Evolutionary conservation across 345 rosid species (phyloP).

Genomic region (Murraya paniculata): DNA sequence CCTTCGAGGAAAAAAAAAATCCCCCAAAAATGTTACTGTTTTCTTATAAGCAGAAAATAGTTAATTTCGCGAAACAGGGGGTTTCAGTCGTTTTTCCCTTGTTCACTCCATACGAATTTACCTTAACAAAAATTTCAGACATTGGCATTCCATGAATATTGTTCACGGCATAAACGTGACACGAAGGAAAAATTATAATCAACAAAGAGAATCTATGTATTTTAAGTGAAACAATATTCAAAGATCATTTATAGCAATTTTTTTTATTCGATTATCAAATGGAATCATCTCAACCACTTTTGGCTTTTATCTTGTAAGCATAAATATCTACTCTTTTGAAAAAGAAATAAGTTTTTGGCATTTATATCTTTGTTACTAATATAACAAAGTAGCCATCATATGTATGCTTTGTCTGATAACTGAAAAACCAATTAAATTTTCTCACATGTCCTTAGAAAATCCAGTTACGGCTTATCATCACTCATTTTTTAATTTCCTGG

Average conservation of each 20-base stretch:
- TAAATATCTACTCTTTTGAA: not conserved
- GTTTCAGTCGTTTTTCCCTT: too few relatives aligned
- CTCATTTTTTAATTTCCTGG: not conserved
- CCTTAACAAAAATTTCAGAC: constrained; percentile 1
- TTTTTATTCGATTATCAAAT: not conserved
- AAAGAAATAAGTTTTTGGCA: not conserved
- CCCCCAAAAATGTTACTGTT: too few relatives aligned
- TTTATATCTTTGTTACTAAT: not conserved
- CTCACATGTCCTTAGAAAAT: not conserved
- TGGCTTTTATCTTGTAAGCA: not conserved
- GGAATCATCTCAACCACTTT: not conserved
- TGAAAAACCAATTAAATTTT: not conserved
- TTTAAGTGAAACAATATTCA: not conserved
- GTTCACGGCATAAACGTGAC: not conserved
- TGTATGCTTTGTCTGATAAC: not conserved
- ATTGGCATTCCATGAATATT: constrained; percentile 3
- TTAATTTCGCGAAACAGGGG: too few relatives aligned
- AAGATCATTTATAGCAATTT: not conserved
- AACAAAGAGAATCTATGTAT: not conserved
- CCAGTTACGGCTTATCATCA: constrained; percentile 11
- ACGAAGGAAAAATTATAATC: not conserved
- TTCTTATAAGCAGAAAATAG: too few relatives aligned
- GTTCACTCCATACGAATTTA: constrained; percentile 8
- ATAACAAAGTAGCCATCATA: not conserved
- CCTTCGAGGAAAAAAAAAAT: too few relatives aligned